Evolutionary conservation across 2,329 filamentous ascomycete species (phyloP).

Genomic region (Ophiocordyceps robertsii): DNA sequence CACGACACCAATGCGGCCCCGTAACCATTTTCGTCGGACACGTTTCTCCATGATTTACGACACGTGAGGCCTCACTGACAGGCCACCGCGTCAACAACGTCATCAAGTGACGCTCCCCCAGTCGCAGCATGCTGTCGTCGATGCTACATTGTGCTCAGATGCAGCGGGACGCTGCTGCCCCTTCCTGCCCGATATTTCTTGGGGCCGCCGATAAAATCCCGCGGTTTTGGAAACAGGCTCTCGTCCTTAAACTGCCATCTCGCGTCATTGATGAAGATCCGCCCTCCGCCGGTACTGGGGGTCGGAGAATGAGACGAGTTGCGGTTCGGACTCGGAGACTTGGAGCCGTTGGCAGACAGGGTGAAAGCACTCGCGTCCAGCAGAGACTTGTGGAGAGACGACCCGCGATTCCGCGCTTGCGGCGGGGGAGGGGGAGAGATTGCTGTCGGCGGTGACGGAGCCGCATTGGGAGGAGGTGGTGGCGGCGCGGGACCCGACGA

Average conservation of each 20-base stretch:
- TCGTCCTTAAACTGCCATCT: constrained; percentile 85
- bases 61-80: neutral
- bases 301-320: constrained; percentile 14
- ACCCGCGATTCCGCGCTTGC: constrained; percentile 24
- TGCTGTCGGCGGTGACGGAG: constrained; percentile 17
- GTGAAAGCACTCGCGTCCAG: constrained; percentile 69
- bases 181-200: constrained; percentile 81
- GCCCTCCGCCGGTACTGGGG: constrained; percentile 16
- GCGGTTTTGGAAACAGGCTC: constrained; percentile 67
- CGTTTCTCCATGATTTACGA: neutral
- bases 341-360: constrained; percentile 48
- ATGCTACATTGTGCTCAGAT: constrained; percentile 42
- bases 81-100: neutral
- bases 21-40: neutral
- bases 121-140: neutral
- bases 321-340: constrained; percentile 31
- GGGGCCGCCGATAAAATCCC: constrained; percentile 60
- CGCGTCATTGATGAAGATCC: constrained; percentile 56
- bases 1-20: neutral
- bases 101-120: neutral
- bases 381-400: constrained; percentile 44
- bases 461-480: constrained; percentile 12
- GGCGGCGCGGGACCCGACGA: constrained; percentile 22
- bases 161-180: constrained; percentile 85
- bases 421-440: constrained; percentile 26